Evolutionary conservation across 805 yeast genomes (phyloP).

Genomic region (Hanseniaspora mollemarum): DNA sequence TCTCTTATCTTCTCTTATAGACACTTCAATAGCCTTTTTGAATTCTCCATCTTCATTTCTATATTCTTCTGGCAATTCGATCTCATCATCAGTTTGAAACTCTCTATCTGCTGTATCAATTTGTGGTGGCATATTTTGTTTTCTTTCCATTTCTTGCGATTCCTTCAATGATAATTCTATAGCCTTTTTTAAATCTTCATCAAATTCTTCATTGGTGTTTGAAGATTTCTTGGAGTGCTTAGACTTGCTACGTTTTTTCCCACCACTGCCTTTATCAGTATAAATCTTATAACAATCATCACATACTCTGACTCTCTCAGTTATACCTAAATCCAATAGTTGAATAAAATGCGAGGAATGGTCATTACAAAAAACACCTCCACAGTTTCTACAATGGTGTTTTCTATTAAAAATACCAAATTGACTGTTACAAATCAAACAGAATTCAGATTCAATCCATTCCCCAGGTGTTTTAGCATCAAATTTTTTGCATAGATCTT

Average conservation of each 20-base stretch:
- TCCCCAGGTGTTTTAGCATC: slow-evolving; percentile 93
- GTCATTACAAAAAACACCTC: slow-evolving; percentile 80
- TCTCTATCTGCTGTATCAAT: slow-evolving; percentile 18
- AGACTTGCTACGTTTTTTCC: slow-evolving; percentile 17
- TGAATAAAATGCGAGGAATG: slow-evolving; percentile 69
- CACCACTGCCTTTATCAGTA: slow-evolving; percentile 30
- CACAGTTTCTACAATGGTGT: slow-evolving; percentile 95
- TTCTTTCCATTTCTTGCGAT: slow-evolving; percentile 22
- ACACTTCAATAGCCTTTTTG: slow-evolving; percentile 89
- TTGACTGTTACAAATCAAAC: slow-evolving; percentile 80
- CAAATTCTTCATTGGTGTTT: slow-evolving; percentile 25
- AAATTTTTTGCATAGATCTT: slow-evolving; percentile 43
- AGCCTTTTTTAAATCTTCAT: slow-evolving; percentile 58
- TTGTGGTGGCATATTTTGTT: not conserved
- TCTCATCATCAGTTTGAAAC: slow-evolving; percentile 12
- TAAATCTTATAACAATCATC: slow-evolving; percentile 72
- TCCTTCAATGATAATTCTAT: slow-evolving; percentile 69
- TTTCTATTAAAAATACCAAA: slow-evolving; percentile 78
- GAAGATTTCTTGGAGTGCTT: slow-evolving; percentile 20
- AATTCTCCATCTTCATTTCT: slow-evolving; percentile 77
- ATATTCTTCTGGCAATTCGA: slow-evolving; percentile 17
- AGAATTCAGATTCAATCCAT: slow-evolving; percentile 91
- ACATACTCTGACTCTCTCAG: slow-evolving; percentile 84
- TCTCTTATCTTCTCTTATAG: slow-evolving; percentile 58
- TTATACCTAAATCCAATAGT: slow-evolving; percentile 73